Percentiles rank a stretch among this genome's conserved stretches.
Conservation (phyloP, 202 grass and related monocot genomes). For the Eragrostis tef region DNA sequence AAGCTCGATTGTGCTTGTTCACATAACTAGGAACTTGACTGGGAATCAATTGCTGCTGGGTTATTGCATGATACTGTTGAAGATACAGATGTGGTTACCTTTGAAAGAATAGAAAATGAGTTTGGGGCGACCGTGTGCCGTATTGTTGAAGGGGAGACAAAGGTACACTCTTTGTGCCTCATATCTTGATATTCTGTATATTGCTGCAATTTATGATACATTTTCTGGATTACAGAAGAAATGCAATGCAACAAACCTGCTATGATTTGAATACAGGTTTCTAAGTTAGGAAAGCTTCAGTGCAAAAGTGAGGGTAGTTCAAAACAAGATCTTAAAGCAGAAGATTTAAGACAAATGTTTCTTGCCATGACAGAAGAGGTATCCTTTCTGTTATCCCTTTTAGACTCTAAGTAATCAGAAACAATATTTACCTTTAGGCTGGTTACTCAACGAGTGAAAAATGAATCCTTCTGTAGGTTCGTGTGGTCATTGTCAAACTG, state of each 20-base stretch:
- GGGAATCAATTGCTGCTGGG: slow-evolving; percentile 95
- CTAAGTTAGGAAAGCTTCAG: slow-evolving; percentile 96
- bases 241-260: slow-evolving; percentile 32
- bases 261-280: slow-evolving; percentile 61
- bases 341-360: slow-evolving; percentile 98
- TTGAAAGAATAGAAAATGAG: slow-evolving; percentile 92
- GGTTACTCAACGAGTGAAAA: slow-evolving; percentile 31
- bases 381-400: slow-evolving; percentile 11
- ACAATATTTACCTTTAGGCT: slow-evolving; percentile 29
- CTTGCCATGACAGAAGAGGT: slow-evolving; percentile 99
- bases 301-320: slow-evolving; percentile 74
- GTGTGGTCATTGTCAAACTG: slow-evolving; percentile 98
- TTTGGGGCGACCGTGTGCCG: slow-evolving; percentile 83
- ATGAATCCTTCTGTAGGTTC: slow-evolving; percentile 68
- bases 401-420: slow-evolving; percentile 26
- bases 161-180: slow-evolving; percentile 53
- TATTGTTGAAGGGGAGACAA: slow-evolving; percentile 99
- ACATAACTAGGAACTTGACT: slow-evolving; percentile 87
- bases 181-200: slow-evolving; percentile 42
- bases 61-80: slow-evolving; percentile 99
- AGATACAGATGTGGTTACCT: slow-evolving; percentile 93
- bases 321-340: slow-evolving; percentile 96
- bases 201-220: slow-evolving; percentile 26
- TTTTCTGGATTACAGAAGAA: slow-evolving; percentile 19
- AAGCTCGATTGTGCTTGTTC: slow-evolving; percentile 43